These are phyloP conservation scores for Geotrichum macrosporum DNA, from an alignment of 1,139 yeast genomes.

Conservation along the genomic window DNA sequence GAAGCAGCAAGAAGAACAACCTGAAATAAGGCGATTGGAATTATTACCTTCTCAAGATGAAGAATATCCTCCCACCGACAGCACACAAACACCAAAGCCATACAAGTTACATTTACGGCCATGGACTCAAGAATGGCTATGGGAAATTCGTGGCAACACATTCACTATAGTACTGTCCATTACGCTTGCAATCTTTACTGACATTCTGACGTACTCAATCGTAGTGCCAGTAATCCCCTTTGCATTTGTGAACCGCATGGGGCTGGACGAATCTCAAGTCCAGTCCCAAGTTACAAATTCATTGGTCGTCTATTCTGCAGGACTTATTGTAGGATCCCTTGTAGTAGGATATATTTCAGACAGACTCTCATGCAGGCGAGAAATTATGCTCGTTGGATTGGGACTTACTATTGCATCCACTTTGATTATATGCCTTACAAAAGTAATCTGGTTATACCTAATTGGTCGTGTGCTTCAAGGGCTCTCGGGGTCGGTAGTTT, in stretches of 20 bases:
- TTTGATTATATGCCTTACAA: conserved; percentile 32
- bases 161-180: conserved; percentile 31
- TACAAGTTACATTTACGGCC: not conserved
- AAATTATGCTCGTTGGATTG: conserved; percentile 35
- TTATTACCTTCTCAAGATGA: too few relatives aligned
- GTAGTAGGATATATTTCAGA: conserved; percentile 35
- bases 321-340: conserved; percentile 35
- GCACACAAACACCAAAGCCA: not conserved
- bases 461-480: conserved; percentile 38
- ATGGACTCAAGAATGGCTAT: conserved; percentile 8
- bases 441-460: conserved; percentile 30
- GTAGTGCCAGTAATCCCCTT: conserved; percentile 38
- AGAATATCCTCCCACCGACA: too few relatives aligned
- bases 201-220: conserved; percentile 34
- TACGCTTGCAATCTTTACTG: conserved; percentile 36
- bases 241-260: conserved; percentile 34
- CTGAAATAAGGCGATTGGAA: too few relatives aligned
- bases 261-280: conserved; percentile 29
- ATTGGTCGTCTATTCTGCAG: conserved; percentile 37
- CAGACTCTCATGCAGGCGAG: conserved; percentile 27
- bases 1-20: too few relatives aligned
- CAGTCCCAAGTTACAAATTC: conserved; percentile 33
- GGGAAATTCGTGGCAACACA: conserved; percentile 34
- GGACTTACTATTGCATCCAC: conserved; percentile 34
- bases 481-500: conserved; percentile 36